Percentiles rank a stretch among this genome's conserved stretches.
Conservation (phyloP, 306 rosid species). For the Datisca glomerata region DNA sequence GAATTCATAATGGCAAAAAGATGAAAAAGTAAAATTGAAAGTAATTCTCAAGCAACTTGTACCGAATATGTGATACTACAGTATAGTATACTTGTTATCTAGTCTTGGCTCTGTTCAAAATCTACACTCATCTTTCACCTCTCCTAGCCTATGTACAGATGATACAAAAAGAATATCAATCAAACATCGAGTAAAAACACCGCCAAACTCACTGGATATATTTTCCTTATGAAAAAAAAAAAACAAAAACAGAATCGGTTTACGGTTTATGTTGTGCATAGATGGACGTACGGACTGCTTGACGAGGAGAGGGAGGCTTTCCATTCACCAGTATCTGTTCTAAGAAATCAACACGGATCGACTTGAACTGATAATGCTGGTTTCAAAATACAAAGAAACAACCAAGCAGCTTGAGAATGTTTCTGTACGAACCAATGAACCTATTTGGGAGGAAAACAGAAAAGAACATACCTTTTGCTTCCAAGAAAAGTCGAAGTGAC, state of each 20-base stretch:
- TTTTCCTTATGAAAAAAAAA: background rate
- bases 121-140: slow-evolving; percentile 2
- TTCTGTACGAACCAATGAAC: background rate
- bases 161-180: background rate
- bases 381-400: slow-evolving; percentile 6
- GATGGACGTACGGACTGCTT: slow-evolving; percentile 53
- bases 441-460: background rate
- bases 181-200: background rate
- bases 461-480: slow-evolving; percentile 51
- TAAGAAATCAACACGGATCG: slow-evolving; percentile 73
- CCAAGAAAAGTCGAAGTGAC: slow-evolving; percentile 45
- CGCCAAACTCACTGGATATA: too few relatives aligned
- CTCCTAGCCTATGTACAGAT: slow-evolving; percentile 7
- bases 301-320: slow-evolving; percentile 48
- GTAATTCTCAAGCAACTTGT: too few relatives aligned
- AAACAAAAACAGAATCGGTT: slow-evolving; percentile 5
- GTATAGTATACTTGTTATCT: too few relatives aligned
- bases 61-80: too few relatives aligned
- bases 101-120: too few relatives aligned
- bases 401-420: background rate
- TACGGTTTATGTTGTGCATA: slow-evolving; percentile 73
- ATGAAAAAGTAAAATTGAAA: too few relatives aligned
- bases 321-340: slow-evolving; percentile 87
- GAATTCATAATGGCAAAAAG: too few relatives aligned
- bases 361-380: slow-evolving; percentile 70